phyloP scores from a whole-genome alignment of 2,329 filamentous ascomycete genomes.

The Reticulascus tulasneorum region DNA sequence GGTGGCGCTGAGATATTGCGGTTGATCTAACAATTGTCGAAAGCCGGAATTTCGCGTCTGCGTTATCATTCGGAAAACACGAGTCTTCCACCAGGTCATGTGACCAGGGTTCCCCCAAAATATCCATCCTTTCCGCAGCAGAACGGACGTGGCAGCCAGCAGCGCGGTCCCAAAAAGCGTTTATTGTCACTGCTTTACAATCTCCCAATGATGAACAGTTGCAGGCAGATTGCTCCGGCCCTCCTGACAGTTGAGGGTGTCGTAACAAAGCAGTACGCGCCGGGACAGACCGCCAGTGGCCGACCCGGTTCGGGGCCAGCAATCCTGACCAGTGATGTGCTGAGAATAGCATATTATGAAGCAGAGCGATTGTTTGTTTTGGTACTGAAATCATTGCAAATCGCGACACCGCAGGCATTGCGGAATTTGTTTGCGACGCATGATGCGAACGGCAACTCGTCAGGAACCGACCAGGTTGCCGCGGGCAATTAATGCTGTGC shows the following conservation, averaged over 20 bases:
- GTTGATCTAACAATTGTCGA: no score
- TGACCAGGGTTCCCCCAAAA: not conserved
- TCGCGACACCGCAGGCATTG: constrained; percentile 1
- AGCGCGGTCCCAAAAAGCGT: no score
- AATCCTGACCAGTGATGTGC: no score
- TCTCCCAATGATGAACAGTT: not conserved
- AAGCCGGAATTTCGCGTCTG: no score
- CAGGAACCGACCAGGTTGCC: constrained; percentile 9
- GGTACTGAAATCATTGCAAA: constrained; percentile 4
- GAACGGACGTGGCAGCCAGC: not conserved
- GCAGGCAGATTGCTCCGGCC: not conserved
- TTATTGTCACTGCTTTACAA: not conserved
- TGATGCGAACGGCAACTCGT: constrained; percentile 3
- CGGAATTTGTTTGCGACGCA: constrained; percentile 2
- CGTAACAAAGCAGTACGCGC: no score
- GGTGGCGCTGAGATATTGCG: no score
- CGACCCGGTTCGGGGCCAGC: no score
- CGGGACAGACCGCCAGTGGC: constrained; percentile 7
- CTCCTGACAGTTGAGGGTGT: no score
- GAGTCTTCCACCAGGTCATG: constrained; percentile 5
- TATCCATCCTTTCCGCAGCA: not conserved
- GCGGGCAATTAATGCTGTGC: constrained; percentile 10
- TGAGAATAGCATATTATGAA: no score
- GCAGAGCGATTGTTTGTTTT: constrained; percentile 11
- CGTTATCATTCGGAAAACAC: no score